phyloP scores from a whole-genome alignment of 2,329 filamentous ascomycete genomes.

The Claviceps sorghi region DNA sequence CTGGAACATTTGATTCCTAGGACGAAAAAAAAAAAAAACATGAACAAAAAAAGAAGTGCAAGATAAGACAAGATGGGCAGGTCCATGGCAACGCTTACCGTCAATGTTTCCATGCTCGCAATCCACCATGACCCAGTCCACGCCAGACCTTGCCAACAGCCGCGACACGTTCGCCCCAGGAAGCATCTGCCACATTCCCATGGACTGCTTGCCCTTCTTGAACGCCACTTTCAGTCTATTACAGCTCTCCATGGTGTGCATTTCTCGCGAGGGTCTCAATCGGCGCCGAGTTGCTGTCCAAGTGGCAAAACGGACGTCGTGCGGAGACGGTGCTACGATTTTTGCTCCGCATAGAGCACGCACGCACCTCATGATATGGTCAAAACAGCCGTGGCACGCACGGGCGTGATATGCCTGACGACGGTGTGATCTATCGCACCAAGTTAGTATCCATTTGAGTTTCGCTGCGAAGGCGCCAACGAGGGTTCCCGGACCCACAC shows the following conservation, averaged over 20 bases:
- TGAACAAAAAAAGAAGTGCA: background rate
- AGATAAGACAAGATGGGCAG: background rate
- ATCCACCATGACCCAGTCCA: constrained; percentile 52
- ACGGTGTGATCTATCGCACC: background rate
- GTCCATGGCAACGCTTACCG: constrained; percentile 15
- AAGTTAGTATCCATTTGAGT: too few species aligned
- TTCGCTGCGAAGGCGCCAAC: too few species aligned
- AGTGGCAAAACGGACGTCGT: background rate
- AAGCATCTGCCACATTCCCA: constrained; percentile 50
- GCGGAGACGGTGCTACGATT: background rate
- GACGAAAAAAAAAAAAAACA: background rate
- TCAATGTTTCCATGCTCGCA: constrained; percentile 39
- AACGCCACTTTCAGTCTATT: constrained; percentile 38
- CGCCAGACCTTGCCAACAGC: constrained; percentile 42
- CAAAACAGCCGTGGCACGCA: background rate
- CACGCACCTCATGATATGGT: background rate
- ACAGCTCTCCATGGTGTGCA: constrained; percentile 24
- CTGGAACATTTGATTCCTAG: too few species aligned
- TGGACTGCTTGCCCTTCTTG: constrained; percentile 29
- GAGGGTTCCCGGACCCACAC: too few species aligned
- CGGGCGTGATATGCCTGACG: background rate
- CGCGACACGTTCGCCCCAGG: constrained; percentile 46
- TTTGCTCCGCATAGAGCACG: background rate
- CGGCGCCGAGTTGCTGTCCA: background rate
- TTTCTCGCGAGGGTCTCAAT: too few species aligned